These are phyloP conservation scores for Castanea crenata DNA, from an alignment of 306 rosid species.

Conservation along the genomic window DNA sequence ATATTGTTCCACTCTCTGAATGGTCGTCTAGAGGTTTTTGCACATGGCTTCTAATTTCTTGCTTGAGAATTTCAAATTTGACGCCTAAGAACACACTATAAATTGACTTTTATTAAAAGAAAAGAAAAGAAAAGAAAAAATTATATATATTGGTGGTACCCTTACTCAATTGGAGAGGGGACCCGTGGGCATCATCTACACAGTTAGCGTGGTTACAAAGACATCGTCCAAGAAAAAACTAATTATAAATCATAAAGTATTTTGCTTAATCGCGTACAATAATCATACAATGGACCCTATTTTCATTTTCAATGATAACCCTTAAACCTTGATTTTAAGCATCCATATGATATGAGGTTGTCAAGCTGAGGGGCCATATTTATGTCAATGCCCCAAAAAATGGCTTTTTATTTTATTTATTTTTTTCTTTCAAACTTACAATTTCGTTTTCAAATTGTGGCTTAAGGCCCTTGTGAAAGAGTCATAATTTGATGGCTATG, in stretches of 20 bases:
- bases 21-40: not conserved
- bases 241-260: slow-evolving; percentile 28
- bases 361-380: not conserved
- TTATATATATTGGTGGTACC: slow-evolving; percentile 11
- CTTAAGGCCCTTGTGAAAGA: not conserved
- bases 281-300: slow-evolving; percentile 49
- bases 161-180: slow-evolving; percentile 30
- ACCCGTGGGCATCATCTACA: slow-evolving; percentile 43
- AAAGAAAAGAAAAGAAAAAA: not conserved
- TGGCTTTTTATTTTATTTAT: too few species aligned
- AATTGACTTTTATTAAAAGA: not conserved
- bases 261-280: slow-evolving; percentile 42
- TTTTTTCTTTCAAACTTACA: not conserved
- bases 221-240: slow-evolving; percentile 30
- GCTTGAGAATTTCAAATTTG: slow-evolving; percentile 38
- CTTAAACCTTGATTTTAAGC: slow-evolving; percentile 28
- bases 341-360: not conserved
- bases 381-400: not conserved
- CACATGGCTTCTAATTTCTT: not conserved
- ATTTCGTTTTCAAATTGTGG: not conserved
- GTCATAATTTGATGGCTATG: not conserved
- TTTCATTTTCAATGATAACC: slow-evolving; percentile 35
- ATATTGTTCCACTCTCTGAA: not conserved
- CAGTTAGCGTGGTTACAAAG: slow-evolving; percentile 52
- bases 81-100: slow-evolving; percentile 19